Conservation (phyloP, 208 protist genomes). For the Novymonas esmeraldas region DNA sequence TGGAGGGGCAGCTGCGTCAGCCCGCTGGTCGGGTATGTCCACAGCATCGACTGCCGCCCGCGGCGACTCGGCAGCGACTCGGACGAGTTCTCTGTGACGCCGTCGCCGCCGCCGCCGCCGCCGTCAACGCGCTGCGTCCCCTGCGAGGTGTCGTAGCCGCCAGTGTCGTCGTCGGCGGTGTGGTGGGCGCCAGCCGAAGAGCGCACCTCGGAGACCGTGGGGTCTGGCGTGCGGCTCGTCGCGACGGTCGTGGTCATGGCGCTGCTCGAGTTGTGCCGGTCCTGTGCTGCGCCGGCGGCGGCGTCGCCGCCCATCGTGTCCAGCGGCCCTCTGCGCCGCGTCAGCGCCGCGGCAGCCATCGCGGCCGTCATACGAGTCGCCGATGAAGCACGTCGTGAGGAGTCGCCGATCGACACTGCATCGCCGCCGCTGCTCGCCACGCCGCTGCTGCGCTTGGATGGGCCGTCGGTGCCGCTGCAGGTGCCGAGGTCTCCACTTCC, state of each 20-base stretch:
- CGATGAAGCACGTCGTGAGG: background rate
- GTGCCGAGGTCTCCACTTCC: background rate
- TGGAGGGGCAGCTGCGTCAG: too few relatives aligned
- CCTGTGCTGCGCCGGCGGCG: background rate
- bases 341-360: background rate
- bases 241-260: background rate
- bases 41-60: background rate
- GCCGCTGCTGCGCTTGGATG: background rate
- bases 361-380: background rate
- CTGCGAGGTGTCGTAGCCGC: too few relatives aligned
- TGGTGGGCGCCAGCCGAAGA: background rate
- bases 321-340: background rate
- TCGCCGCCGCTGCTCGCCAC: too few relatives aligned
- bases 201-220: background rate
- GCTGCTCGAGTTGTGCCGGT: background rate
- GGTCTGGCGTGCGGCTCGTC: background rate
- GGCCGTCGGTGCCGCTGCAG: background rate
- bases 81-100: background rate
- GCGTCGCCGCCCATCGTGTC: conserved; percentile 1
- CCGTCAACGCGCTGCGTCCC: background rate
- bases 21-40: background rate
- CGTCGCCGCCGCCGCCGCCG: background rate
- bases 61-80: background rate
- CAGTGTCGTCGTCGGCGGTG: background rate
- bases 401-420: background rate